Evolutionary conservation across 2,329 filamentous ascomycete species (phyloP).

Genomic region (Trichoderma simmonsii): DNA sequence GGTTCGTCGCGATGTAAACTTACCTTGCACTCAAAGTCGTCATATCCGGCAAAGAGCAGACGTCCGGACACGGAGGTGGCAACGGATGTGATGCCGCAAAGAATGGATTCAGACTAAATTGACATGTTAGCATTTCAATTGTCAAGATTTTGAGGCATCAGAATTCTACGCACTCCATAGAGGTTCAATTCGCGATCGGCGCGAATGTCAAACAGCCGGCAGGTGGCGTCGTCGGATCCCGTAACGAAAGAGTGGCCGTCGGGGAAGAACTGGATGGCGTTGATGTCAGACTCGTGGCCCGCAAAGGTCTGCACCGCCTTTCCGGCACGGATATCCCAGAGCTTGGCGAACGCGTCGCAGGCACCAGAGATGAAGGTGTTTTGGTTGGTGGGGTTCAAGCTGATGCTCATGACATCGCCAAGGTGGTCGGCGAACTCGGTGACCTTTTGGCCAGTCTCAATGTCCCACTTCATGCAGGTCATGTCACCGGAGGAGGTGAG

Average conservation of each 20-base stretch:
- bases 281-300: conserved; percentile 98
- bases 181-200: conserved; percentile 78
- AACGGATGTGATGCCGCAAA: conserved; percentile 97
- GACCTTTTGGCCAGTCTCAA: conserved; percentile 94
- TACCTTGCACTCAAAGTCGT: conserved; percentile 99
- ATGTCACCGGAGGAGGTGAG: conserved; percentile 98
- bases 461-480: conserved; percentile 99
- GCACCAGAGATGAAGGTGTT: conserved; percentile 99
- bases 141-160: background rate
- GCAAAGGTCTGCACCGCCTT: conserved; percentile 99
- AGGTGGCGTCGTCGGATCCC: conserved; percentile 95
- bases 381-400: conserved; percentile 97
- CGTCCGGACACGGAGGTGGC: conserved; percentile 96
- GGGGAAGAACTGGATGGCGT: conserved; percentile 99
- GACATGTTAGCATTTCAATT: conserved; percentile 21
- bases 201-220: conserved; percentile 94
- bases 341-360: conserved; percentile 96
- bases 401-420: conserved; percentile 99
- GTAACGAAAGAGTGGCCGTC: conserved; percentile 98
- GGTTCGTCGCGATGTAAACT: conserved; percentile 26
- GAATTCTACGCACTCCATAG: conserved; percentile 55
- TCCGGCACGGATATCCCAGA: conserved; percentile 97
- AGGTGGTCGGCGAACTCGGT: conserved; percentile 98
- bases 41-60: conserved; percentile 93
- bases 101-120: conserved; percentile 84